Percentiles rank a stretch among this genome's conserved stretches.
Conservation (phyloP, 2,329 filamentous ascomycete genomes). For the Aspergillus sergii region DNA sequence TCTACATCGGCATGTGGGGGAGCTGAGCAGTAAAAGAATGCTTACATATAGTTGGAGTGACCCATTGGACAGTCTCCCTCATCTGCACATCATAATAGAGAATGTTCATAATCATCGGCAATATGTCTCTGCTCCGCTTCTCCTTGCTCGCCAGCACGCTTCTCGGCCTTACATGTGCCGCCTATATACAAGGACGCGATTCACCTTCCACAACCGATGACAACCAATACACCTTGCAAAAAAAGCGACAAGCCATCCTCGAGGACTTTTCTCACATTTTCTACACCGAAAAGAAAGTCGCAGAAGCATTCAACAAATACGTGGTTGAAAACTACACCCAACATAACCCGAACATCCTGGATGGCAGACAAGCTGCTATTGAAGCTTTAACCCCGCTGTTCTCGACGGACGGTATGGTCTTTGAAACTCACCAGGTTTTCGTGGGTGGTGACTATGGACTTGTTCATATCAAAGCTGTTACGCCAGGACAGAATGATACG, state of each 20-base stretch:
- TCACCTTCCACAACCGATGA: not conserved
- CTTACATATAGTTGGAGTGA: no score
- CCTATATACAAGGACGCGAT: not conserved
- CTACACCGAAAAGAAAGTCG: not conserved
- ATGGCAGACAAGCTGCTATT: not conserved
- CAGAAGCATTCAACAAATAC: not conserved
- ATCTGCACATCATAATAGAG: no score
- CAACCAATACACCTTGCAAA: not conserved
- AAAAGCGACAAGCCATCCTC: not conserved
- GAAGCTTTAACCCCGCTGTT: not conserved
- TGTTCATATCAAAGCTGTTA: not conserved
- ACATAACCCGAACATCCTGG: not conserved
- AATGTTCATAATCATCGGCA: not conserved
- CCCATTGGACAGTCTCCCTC: no score
- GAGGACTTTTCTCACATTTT: not conserved
- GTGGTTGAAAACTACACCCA: not conserved
- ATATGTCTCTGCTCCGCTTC: not conserved
- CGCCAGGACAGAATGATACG: not conserved
- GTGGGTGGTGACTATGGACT: not conserved
- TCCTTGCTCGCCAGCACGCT: not conserved
- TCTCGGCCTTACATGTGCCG: not conserved
- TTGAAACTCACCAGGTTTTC: not conserved
- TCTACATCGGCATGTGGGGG: no score
- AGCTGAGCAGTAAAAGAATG: no score
- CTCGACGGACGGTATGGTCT: not conserved